phyloP scores from a whole-genome alignment of 2,329 filamentous ascomycete species.

The Verticillium longisporum region DNA sequence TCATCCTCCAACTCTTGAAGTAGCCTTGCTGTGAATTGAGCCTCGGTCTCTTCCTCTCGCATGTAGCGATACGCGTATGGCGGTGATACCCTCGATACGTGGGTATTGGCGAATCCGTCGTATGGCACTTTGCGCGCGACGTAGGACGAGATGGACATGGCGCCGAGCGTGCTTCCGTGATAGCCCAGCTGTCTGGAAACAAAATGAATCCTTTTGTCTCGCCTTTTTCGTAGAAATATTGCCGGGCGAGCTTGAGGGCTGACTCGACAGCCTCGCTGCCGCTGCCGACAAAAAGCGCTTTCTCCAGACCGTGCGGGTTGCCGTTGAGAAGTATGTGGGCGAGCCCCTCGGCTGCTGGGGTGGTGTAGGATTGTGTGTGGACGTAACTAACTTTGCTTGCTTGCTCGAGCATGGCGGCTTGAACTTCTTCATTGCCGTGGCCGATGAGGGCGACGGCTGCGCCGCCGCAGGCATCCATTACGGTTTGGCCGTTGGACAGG shows the following conservation, averaged over 20 bases:
- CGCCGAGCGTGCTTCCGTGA: conserved; percentile 42
- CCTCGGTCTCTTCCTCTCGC: conserved; percentile 25
- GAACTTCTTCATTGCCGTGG: conserved; percentile 20
- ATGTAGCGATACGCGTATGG: conserved; percentile 37
- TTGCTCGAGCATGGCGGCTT: conserved; percentile 20
- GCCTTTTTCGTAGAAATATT: conserved; percentile 36
- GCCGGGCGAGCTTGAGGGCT: conserved; percentile 38
- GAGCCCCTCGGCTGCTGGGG: conserved; percentile 32
- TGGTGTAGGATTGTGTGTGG: conserved; percentile 26
- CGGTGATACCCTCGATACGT: conserved; percentile 23
- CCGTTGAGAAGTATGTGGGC: conserved; percentile 13
- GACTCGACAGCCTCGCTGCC: conserved; percentile 34
- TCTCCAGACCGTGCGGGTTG: conserved; percentile 8
- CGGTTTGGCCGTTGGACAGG: conserved; percentile 22
- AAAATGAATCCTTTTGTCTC: conserved; percentile 28
- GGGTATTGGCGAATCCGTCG: conserved; percentile 15
- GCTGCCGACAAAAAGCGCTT: conserved; percentile 12
- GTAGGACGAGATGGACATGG: conserved; percentile 30
- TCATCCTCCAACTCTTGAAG: conserved; percentile 39
- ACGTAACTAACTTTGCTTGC: conserved; percentile 19
- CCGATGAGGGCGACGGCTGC: conserved; percentile 25
- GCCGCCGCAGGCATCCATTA: conserved; percentile 28
- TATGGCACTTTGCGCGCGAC: conserved; percentile 18
- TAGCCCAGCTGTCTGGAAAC: conserved; percentile 38
- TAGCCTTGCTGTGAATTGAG: conserved; percentile 30